A percentile compares a stretch with the other conserved stretches of the same genome.
Conservation (phyloP, 2,329 filamentous ascomycete genomes). For the Epichloe hybrida region DNA sequence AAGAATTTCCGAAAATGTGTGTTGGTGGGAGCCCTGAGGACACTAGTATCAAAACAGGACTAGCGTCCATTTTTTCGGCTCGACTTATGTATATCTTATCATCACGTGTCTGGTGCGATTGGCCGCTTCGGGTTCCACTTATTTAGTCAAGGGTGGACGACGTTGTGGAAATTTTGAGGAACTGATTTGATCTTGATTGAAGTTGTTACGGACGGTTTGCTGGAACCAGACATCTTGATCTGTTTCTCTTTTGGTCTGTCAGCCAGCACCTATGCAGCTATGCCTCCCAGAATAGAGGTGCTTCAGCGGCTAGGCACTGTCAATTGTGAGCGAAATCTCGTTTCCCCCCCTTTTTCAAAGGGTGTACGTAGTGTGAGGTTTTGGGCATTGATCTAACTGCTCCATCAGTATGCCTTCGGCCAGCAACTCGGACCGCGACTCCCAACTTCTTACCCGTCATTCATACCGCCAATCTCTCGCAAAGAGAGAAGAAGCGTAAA, state of each 20-base stretch:
- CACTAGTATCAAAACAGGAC: conserved; percentile 12
- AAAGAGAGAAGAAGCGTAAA: conserved; percentile 49
- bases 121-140: conserved; percentile 2
- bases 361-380: no score
- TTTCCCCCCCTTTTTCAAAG: neutral
- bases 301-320: conserved; percentile 46
- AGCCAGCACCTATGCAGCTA: conserved; percentile 22
- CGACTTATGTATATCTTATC: neutral
- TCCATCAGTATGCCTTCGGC: conserved; percentile 47
- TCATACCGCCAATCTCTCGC: conserved; percentile 51
- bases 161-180: conserved; percentile 22
- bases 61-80: conserved; percentile 10
- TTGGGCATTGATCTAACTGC: neutral
- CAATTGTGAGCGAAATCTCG: conserved; percentile 36
- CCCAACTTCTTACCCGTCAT: conserved; percentile 43
- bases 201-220: neutral
- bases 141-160: neutral
- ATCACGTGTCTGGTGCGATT: conserved; percentile 22
- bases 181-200: no score
- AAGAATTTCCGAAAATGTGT: conserved; percentile 27
- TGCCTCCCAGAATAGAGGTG: conserved; percentile 54
- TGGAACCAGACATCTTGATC: neutral
- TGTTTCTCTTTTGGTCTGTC: neutral
- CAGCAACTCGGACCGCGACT: conserved; percentile 30
- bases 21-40: conserved; percentile 21